A percentile compares a stretch with the other conserved stretches of the same genome.
These are phyloP conservation scores for Cucumis variabilis DNA, from an alignment of 331 rosid species.

Conservation along the genomic window DNA sequence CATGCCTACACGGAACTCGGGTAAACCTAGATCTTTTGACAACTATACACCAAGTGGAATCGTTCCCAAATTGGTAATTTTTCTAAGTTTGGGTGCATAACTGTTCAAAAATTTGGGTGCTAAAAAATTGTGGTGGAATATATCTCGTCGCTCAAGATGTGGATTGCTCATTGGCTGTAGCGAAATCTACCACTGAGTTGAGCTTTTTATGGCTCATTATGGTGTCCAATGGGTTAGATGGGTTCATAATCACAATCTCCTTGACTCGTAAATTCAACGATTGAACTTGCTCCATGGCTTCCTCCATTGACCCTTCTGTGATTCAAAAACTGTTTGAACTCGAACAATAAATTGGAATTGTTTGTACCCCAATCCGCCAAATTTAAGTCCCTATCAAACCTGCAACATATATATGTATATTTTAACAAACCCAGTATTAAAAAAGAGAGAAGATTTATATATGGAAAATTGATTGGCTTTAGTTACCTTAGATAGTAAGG, in stretches of 20 bases:
- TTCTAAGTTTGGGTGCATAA: not conserved
- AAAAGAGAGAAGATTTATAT: too few species aligned
- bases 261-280: conserved; percentile 57
- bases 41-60: conserved; percentile 79
- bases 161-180: not conserved
- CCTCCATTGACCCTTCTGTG: conserved; percentile 56
- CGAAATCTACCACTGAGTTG: not conserved
- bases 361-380: conserved; percentile 80
- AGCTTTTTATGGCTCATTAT: conserved; percentile 30
- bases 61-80: conserved; percentile 36
- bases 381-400: conserved; percentile 86
- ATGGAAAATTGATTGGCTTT: not conserved
- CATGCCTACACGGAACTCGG: conserved; percentile 85
- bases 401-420: conserved; percentile 28
- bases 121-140: not conserved
- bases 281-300: conserved; percentile 61
- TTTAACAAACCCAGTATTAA: too few species aligned
- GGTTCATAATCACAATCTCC: conserved; percentile 67
- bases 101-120: not conserved
- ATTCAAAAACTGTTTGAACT: conserved; percentile 76
- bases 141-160: not conserved
- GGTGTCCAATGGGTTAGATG: conserved; percentile 46
- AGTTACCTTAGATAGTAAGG: conserved; percentile 94
- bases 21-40: conserved; percentile 82
- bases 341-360: conserved; percentile 70